These are phyloP conservation scores for Botrytis medusae DNA, from an alignment of 2,329 filamentous ascomycete species.

Conservation along the genomic window DNA sequence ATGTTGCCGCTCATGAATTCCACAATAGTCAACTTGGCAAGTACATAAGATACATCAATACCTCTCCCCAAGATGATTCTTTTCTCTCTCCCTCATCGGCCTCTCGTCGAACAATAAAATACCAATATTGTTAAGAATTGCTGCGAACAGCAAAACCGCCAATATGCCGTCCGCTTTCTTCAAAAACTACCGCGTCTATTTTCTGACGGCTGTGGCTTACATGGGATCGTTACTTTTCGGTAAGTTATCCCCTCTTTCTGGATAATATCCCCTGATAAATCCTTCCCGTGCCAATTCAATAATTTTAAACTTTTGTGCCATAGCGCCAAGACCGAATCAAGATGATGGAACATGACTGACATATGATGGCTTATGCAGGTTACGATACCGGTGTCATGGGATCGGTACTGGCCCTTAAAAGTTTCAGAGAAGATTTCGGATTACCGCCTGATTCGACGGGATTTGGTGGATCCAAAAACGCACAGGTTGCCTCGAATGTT, in stretches of 20 bases:
- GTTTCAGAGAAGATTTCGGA: slow-evolving; percentile 34
- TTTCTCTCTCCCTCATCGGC: slow-evolving; percentile 4
- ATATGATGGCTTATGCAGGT: slow-evolving; percentile 22
- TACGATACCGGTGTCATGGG: slow-evolving; percentile 37
- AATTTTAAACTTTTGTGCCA: not conserved
- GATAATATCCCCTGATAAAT: not conserved
- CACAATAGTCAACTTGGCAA: not conserved
- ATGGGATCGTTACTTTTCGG: slow-evolving; percentile 36
- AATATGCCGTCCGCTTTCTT: slow-evolving; percentile 28
- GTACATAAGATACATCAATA: slow-evolving; percentile 9
- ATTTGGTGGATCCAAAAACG: slow-evolving; percentile 27
- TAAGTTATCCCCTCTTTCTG: slow-evolving; percentile 10
- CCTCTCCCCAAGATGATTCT: not conserved
- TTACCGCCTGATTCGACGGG: slow-evolving; percentile 28
- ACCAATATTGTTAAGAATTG: not conserved
- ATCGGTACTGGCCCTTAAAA: slow-evolving; percentile 30
- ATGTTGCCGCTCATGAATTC: slow-evolving; percentile 1
- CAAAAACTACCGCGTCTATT: slow-evolving; percentile 32
- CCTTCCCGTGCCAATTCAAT: not conserved
- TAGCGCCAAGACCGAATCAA: not conserved
- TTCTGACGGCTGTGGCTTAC: slow-evolving; percentile 33
- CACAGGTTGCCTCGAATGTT: slow-evolving; percentile 40
- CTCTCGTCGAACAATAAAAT: slow-evolving; percentile 13
- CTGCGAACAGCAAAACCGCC: slow-evolving; percentile 2
- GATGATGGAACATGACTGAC: slow-evolving; percentile 15